Evolutionary conservation across 2,329 filamentous ascomycete species (phyloP).

Genomic region (Trichoderma asperellum): DNA sequence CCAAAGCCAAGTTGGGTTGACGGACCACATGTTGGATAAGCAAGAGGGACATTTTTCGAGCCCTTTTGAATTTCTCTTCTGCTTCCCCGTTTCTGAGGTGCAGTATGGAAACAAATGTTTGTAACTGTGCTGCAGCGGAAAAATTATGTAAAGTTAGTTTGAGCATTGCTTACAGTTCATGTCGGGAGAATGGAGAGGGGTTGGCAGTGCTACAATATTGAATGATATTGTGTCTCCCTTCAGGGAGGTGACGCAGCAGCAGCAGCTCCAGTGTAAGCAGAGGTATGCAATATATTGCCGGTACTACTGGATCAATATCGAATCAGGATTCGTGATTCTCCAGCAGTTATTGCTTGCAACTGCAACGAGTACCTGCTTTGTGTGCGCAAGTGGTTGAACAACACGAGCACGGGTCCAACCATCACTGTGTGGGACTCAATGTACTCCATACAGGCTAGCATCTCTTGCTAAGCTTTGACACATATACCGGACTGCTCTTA

Average conservation of each 20-base stretch:
- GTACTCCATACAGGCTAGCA: background rate
- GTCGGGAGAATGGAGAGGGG: background rate
- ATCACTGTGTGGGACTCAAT: conserved; percentile 13
- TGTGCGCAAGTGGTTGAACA: background rate
- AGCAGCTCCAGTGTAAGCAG: background rate
- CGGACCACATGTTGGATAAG: conserved; percentile 20
- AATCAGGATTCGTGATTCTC: background rate
- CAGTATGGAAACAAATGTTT: background rate
- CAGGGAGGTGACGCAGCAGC: background rate
- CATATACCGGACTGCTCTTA: background rate
- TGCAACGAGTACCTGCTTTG: background rate
- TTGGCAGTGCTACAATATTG: background rate
- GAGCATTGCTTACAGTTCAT: background rate
- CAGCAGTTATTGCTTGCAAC: background rate
- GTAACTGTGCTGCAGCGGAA: background rate
- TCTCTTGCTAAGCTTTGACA: conserved; percentile 2
- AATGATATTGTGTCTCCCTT: background rate
- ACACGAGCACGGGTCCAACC: background rate
- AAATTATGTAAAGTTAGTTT: background rate
- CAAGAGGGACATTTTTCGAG: background rate
- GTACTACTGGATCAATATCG: background rate
- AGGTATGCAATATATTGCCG: conserved; percentile 10
- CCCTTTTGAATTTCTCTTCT: background rate
- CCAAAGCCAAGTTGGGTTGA: conserved; percentile 15
- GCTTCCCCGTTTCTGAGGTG: background rate